Conservation (phyloP, 495 filamentous ascomycete species). For the Xylaria scruposa region DNA sequence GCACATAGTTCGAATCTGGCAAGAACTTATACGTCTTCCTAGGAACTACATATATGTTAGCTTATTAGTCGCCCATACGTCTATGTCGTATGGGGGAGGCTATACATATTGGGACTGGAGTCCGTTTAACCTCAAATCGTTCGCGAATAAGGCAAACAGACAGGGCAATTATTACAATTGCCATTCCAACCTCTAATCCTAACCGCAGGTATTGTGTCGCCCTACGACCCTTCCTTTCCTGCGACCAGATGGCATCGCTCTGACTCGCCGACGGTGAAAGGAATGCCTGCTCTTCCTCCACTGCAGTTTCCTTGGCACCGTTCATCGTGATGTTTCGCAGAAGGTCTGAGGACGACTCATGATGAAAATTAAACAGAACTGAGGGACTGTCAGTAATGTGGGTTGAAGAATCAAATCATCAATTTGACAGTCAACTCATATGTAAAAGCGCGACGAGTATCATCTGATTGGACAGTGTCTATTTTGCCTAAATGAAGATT, state of each 20-base stretch:
- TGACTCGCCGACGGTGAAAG: conserved; percentile 26
- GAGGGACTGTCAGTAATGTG: background rate
- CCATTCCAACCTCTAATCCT: conserved; percentile 37
- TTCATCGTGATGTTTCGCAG: conserved; percentile 28
- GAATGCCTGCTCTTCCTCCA: conserved; percentile 46
- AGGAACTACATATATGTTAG: conserved; percentile 40
- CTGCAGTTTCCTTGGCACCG: conserved; percentile 31
- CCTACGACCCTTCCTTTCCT: conserved; percentile 13
- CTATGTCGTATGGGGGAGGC: background rate
- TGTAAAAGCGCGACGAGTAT: background rate
- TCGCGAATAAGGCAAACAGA: conserved; percentile 21
- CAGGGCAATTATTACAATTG: conserved; percentile 29
- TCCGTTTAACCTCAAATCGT: conserved; percentile 23
- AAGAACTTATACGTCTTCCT: conserved; percentile 51
- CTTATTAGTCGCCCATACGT: conserved; percentile 3
- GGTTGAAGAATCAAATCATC: background rate
- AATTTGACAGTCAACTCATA: background rate
- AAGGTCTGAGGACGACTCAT: conserved; percentile 6
- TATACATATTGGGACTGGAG: conserved; percentile 39
- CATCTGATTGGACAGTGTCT: conserved; percentile 26
- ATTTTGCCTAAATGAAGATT: conserved; percentile 31
- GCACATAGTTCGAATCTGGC: conserved; percentile 46
- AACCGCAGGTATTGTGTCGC: conserved; percentile 33
- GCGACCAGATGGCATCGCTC: conserved; percentile 28
- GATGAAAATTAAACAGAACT: background rate